Base-by-base conservation (phyloP, 768 basidiomycete species). In the Goffeauzyma gilvescens region DNA sequence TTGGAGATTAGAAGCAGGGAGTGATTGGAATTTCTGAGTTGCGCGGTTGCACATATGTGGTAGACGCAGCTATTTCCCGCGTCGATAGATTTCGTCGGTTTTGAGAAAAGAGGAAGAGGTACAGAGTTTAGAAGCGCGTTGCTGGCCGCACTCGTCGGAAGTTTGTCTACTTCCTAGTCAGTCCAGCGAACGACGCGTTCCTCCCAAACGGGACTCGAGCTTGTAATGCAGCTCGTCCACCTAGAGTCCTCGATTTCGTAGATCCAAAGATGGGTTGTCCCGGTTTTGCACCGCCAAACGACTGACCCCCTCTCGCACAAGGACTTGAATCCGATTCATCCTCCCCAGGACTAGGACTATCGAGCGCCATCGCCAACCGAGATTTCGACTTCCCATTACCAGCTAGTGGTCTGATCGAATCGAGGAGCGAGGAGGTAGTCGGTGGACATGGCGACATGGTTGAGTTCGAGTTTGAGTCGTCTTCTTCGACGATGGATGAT, bases 281-380 rank as follows among this genome's bases (percentile, higher is more conserved):
- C 17, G 28, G 30, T n/a, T 35, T n/a, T 17, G 9, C 20, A 8
- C 6, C 10, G 20, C 7, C 15, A 13, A 10, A 21, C 5, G 38
- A 20, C n/a, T 26, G 24, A 6, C 32, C 37, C 46, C 48, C 49
- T 27, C 60, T 78, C 2, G 82, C 82, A 65, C 85, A 90, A 4
- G 85, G 85, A 53, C 83, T 86, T 54, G 81, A 82, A 12, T 81
- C 82, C 32, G 82, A 62, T 51, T 81, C 79, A 32, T 78, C 79
- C 44, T 81, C 81, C 30, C 44, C 44, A 4, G 82, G 81, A 23
- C 71, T 72, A 24, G 76, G 75, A 26, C 68, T 66, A 9, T 45
- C 31, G 27, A 31, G 3, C n/a, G n/a, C n/a, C n/a, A n/a, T n/a
- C n/a, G n/a, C n/a, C n/a, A 32, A 38, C 18, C 72, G 72, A 7